Evolutionary conservation across 805 yeast species (phyloP).

Genomic region (Hyphopichia homilentoma): DNA sequence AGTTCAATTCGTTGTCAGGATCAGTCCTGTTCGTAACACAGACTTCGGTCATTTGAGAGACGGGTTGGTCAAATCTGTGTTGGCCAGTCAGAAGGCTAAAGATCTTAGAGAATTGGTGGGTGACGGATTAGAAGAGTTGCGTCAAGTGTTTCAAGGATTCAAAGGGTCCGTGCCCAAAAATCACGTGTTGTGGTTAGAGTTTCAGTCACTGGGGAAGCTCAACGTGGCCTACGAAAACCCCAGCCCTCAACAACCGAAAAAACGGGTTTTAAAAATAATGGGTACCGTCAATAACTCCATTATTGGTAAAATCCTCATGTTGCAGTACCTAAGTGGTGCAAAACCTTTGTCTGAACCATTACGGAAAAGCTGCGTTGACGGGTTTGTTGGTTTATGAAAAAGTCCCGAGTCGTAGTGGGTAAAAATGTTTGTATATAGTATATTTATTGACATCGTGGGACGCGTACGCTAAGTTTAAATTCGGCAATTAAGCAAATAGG

Average conservation of each 20-base stretch:
- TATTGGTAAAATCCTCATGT: constrained; percentile 62
- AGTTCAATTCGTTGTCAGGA: constrained; percentile 64
- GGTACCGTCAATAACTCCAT: constrained; percentile 63
- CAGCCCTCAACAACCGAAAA: constrained; percentile 10
- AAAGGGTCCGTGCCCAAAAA: constrained; percentile 76
- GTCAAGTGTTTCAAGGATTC: constrained; percentile 52
- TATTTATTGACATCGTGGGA: too few relatives aligned
- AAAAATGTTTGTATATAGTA: too few relatives aligned
- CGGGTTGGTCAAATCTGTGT: constrained; percentile 78
- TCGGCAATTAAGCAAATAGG: too few relatives aligned
- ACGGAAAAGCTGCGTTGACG: constrained; percentile 40
- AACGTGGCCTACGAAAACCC: constrained; percentile 24
- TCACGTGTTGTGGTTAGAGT: constrained; percentile 59
- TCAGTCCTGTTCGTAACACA: constrained; percentile 85
- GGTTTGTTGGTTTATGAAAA: constrained; percentile 13
- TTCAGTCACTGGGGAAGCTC: constrained; percentile 34
- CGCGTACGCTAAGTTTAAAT: too few relatives aligned
- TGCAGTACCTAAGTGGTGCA: constrained; percentile 71
- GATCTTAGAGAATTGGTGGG: constrained; percentile 34
- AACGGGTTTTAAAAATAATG: too few relatives aligned
- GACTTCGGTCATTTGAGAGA: constrained; percentile 88
- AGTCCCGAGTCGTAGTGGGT: too few relatives aligned
- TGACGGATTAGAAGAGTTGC: constrained; percentile 65
- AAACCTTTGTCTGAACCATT: constrained; percentile 62
- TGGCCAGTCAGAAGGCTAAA: constrained; percentile 62